Base-by-base conservation (phyloP, 2,329 filamentous ascomycete species). In the Paradendryphiella salina region DNA sequence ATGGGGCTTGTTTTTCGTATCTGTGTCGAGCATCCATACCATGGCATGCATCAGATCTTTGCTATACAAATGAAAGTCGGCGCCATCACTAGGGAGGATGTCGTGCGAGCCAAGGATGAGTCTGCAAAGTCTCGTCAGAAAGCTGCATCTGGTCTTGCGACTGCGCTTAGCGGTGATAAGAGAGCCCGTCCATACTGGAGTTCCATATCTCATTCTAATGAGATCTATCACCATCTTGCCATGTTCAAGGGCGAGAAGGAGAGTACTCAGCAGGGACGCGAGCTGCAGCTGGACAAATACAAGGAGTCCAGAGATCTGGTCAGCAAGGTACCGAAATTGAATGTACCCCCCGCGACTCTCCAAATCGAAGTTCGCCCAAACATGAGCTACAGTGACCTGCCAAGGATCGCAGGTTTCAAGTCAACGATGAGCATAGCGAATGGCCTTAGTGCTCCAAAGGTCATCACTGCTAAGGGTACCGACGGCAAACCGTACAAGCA, bases 11-110 rank as follows among this genome's bases (percentile, higher is more conserved):
- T 97, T 3, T 84, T 85, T 65, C 86, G 85, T 7, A 96, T 99
- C 47, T 97, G 93, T 67, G 80, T 83, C 9, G 91, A 99, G 50
- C 94, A 99, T 73, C 95, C 94, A 0, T 96, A 92, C 71, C 95
- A 99, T 69, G 91, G 91, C 40, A 93, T 97, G 85, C 96, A 99
- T 70, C 92, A 97, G 63, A 90, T 99, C 34, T 96, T 93, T 79
- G 89, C 92, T 2, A 73, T 72, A 20, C 68, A 70, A 32, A 70
- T 65, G 59, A 70, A 72, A 28, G 59, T 70, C 7, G 86, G 88
- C 17, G 85, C 84, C 36, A 88, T 86, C 63, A 72, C 62, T 31
- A 66, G 66, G 40, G 70, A 72, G 50, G 70, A 72, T 40, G 50
- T 62, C 46, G 70, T 42, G 85, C 86, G 80, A 72, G 43, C 75